Evolutionary conservation across 352 stramenopile genomes (phyloP).

Genomic region (Pythium rishiriense): DNA sequence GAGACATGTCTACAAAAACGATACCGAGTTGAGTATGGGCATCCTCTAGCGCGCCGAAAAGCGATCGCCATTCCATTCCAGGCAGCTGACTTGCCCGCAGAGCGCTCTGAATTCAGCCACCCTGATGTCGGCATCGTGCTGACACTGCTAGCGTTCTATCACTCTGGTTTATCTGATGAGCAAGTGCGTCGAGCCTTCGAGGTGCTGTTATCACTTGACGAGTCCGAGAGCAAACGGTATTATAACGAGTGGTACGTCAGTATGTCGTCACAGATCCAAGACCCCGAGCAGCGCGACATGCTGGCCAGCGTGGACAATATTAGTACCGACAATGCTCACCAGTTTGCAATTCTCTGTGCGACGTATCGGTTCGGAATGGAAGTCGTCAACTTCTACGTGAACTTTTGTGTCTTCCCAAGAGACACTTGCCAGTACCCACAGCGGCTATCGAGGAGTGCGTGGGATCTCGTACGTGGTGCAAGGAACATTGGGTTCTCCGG

Average conservation of each 20-base stretch:
- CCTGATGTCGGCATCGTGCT: constrained; percentile 83
- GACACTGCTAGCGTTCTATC: constrained; percentile 87
- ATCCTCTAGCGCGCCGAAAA: constrained; percentile 55
- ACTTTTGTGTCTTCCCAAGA: constrained; percentile 70
- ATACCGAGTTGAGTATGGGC: constrained; percentile 79
- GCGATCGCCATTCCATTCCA: constrained; percentile 85
- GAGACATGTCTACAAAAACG: constrained; percentile 86
- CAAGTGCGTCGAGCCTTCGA: constrained; percentile 59
- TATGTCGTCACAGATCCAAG: constrained; percentile 29
- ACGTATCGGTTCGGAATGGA: constrained; percentile 63
- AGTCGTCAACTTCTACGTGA: constrained; percentile 86
- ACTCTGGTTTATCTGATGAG: constrained; percentile 51
- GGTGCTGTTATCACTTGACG: constrained; percentile 59
- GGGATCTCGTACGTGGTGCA: constrained; percentile 70
- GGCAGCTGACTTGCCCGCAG: constrained; percentile 77
- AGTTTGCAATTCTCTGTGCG: constrained; percentile 54
- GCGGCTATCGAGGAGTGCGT: constrained; percentile 69
- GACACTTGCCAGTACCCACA: constrained; percentile 81
- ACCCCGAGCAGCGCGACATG: constrained; percentile 25
- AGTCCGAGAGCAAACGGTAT: constrained; percentile 54
- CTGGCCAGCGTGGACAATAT: constrained; percentile 67
- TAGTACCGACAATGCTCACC: constrained; percentile 60
- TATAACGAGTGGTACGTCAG: constrained; percentile 73
- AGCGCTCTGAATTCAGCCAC: constrained; percentile 88
- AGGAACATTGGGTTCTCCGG: constrained; percentile 84